Evolutionary conservation across 805 yeast species (phyloP).

Genomic region (Teunomyces pallodes): DNA sequence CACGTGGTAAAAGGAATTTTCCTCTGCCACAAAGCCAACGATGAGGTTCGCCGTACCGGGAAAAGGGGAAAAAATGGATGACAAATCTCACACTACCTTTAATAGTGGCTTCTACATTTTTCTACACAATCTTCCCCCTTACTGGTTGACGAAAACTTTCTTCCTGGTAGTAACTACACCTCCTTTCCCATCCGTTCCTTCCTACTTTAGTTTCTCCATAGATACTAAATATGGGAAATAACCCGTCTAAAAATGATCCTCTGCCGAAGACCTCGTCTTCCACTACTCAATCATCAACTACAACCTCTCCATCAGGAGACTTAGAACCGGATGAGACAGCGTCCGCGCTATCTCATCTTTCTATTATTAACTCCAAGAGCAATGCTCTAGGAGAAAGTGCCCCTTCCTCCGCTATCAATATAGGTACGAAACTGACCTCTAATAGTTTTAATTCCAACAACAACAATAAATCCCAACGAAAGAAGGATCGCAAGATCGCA

Average conservation of each 20-base stretch:
- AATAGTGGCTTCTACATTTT: background rate
- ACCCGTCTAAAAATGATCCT: conserved; percentile 57
- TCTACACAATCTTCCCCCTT: background rate
- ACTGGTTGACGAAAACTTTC: background rate
- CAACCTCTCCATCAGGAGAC: conserved; percentile 30
- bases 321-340: conserved; percentile 42
- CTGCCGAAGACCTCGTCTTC: conserved; percentile 42
- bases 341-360: conserved; percentile 39
- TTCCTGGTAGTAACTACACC: background rate
- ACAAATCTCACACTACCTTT: conserved; percentile 2
- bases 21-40: background rate
- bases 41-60: background rate
- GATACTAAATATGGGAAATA: conserved; percentile 51
- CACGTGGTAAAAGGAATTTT: background rate
- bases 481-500: conserved; percentile 4
- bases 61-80: background rate
- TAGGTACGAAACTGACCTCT: conserved; percentile 8
- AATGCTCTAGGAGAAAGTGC: conserved; percentile 5
- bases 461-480: conserved; percentile 3
- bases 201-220: background rate
- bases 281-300: conserved; percentile 22
- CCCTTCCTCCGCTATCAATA: conserved; percentile 12
- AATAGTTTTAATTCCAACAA: conserved; percentile 6
- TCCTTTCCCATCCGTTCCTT: background rate
- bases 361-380: conserved; percentile 4